Percentiles rank a stretch among this genome's conserved stretches.
phyloP scores from a whole-genome alignment of 2,329 filamentous ascomycete genomes.

The Pseudocercospora cruenta region DNA sequence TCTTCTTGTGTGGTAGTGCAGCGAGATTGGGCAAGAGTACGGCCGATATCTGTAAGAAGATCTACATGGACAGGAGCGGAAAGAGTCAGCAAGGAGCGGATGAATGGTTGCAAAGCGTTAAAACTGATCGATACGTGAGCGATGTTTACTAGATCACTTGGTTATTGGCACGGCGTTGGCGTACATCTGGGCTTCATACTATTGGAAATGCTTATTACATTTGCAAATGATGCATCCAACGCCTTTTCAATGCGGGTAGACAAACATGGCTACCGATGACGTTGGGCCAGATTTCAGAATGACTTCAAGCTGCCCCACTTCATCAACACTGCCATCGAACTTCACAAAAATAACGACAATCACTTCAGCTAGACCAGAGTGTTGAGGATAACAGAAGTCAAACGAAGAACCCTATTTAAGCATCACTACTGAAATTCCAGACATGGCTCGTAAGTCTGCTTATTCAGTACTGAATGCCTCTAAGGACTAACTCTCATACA shows the following conservation, averaged over 20 bases:
- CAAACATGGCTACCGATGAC: neutral
- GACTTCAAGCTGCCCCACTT: neutral
- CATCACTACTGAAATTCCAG: too few species aligned
- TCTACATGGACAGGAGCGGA: slow-evolving; percentile 45
- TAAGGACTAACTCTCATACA: too few species aligned
- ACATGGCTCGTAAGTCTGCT: neutral
- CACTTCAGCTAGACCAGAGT: neutral
- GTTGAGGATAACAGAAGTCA: neutral
- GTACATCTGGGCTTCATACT: too few species aligned
- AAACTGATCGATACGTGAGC: slow-evolving; percentile 50
- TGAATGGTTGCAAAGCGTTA: slow-evolving; percentile 51
- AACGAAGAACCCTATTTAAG: too few species aligned
- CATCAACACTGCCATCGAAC: neutral
- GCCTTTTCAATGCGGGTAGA: too few species aligned
- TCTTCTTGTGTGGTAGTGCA: slow-evolving; percentile 67
- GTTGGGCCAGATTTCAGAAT: neutral
- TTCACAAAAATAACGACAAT: neutral
- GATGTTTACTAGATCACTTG: slow-evolving; percentile 25
- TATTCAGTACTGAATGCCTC: too few species aligned
- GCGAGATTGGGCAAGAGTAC: slow-evolving; percentile 48
- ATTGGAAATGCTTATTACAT: too few species aligned
- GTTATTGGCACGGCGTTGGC: neutral
- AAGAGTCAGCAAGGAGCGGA: slow-evolving; percentile 43
- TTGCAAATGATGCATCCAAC: too few species aligned
- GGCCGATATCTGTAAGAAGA: slow-evolving; percentile 45